Conservation (phyloP, 495 filamentous ascomycete species). For the Penicillium cataractarum region DNA sequence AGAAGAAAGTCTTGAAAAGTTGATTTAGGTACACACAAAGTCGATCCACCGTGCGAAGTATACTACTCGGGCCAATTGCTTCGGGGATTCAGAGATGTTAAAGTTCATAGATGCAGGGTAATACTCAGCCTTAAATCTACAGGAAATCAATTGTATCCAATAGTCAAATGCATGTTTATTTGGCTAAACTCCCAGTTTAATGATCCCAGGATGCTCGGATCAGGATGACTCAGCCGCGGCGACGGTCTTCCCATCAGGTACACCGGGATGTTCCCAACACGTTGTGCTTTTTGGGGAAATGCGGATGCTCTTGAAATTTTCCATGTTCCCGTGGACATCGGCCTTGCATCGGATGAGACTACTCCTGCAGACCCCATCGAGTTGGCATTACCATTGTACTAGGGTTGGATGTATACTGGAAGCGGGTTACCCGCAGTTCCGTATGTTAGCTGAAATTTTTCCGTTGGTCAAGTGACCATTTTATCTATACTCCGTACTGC, state of each 20-base stretch:
- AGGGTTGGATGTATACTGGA: too few relatives aligned
- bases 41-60: not conserved
- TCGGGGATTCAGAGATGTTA: not conserved
- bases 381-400: too few relatives aligned
- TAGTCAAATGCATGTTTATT: not conserved
- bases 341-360: not conserved
- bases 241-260: slow-evolving; percentile 14
- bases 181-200: not conserved
- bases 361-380: slow-evolving; percentile 12
- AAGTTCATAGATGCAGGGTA: not conserved
- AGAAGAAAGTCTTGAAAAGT: too few relatives aligned
- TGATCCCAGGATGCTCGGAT: not conserved
- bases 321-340: not conserved
- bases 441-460: not conserved
- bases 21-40: not conserved
- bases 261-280: slow-evolving; percentile 12
- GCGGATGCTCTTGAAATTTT: not conserved
- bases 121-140: not conserved
- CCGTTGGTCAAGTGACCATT: not conserved
- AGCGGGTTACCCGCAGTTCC: not conserved
- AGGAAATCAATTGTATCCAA: not conserved
- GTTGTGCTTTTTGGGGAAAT: slow-evolving; percentile 5
- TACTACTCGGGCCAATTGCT: too few relatives aligned
- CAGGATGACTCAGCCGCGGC: slow-evolving; percentile 18
- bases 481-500: not conserved